Evolutionary conservation across 2,329 filamentous ascomycete species (phyloP).

Genomic region (Aureobasidium leucospermi): DNA sequence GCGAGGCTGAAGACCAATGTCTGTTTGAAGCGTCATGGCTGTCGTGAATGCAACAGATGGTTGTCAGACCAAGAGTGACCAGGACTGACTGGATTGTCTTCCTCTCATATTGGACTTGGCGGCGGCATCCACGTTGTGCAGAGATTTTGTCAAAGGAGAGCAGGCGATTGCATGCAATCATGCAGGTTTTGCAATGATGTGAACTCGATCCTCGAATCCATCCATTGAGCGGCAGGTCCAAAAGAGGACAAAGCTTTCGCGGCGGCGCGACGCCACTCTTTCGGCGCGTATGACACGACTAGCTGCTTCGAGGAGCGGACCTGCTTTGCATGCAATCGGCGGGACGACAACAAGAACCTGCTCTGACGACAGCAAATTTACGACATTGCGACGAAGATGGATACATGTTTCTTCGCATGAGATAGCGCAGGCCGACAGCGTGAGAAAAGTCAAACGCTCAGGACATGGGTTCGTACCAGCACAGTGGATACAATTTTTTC

Average conservation of each 20-base stretch:
- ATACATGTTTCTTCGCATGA: neutral
- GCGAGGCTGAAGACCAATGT: too few species aligned
- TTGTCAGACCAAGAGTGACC: neutral
- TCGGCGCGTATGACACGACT: neutral
- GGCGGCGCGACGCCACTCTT: neutral
- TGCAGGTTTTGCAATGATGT: neutral
- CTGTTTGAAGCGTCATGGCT: too few species aligned
- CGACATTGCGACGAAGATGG: neutral
- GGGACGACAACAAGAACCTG: too few species aligned
- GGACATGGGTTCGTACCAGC: constrained; percentile 8
- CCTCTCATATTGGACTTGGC: neutral
- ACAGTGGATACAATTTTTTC: neutral
- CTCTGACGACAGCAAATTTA: neutral
- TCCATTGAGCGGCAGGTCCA: neutral
- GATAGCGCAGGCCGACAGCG: neutral
- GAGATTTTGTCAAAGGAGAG: neutral
- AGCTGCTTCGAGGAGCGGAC: neutral
- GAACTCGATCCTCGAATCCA: neutral
- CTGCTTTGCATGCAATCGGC: neutral
- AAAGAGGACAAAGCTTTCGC: neutral
- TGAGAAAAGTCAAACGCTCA: constrained; percentile 9
- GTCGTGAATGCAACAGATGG: too few species aligned
- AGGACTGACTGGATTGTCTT: too few species aligned
- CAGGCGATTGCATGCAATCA: neutral
- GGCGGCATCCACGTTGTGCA: neutral